Percentiles rank a stretch among this genome's conserved stretches.
These are phyloP conservation scores for Wickerhamiella pararugosa DNA, from an alignment of 1,139 yeast species.

Conservation along the genomic window DNA sequence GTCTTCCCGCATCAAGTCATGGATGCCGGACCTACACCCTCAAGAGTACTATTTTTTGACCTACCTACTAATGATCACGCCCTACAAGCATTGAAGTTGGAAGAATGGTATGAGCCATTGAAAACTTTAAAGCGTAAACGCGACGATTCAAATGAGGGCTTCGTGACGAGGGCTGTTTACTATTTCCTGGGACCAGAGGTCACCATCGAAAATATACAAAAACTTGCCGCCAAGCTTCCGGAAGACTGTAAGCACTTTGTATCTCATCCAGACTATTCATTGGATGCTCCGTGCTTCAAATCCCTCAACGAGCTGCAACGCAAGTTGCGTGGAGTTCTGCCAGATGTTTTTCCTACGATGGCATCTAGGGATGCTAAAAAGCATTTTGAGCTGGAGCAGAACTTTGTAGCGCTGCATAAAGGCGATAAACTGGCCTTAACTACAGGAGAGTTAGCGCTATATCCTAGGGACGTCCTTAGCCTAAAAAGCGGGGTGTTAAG, in stretches of 20 bases:
- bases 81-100: conserved; percentile 15
- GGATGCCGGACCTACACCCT: conserved; percentile 42
- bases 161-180: conserved; percentile 38
- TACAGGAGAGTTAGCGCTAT: neutral
- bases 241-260: conserved; percentile 43
- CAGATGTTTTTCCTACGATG: conserved; percentile 32
- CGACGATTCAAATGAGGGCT: conserved; percentile 7
- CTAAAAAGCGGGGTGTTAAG: neutral
- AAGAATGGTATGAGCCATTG: conserved; percentile 8
- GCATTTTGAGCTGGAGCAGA: neutral
- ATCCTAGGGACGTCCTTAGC: neutral
- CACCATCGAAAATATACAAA: conserved; percentile 32
- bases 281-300: conserved; percentile 44
- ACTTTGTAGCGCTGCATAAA: neutral
- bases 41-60: conserved; percentile 54
- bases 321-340: conserved; percentile 42
- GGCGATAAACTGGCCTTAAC: conserved; percentile 1
- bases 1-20: conserved; percentile 61
- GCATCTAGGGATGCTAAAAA: neutral
- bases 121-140: conserved; percentile 9
- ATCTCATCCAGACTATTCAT: conserved; percentile 50
- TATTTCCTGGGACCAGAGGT: conserved; percentile 60
- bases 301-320: conserved; percentile 40
- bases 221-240: conserved; percentile 30
- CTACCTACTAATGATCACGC: conserved; percentile 47